Base-by-base conservation (phyloP, 352 stramenopile species). In the Blastocystis sp. region DNA sequence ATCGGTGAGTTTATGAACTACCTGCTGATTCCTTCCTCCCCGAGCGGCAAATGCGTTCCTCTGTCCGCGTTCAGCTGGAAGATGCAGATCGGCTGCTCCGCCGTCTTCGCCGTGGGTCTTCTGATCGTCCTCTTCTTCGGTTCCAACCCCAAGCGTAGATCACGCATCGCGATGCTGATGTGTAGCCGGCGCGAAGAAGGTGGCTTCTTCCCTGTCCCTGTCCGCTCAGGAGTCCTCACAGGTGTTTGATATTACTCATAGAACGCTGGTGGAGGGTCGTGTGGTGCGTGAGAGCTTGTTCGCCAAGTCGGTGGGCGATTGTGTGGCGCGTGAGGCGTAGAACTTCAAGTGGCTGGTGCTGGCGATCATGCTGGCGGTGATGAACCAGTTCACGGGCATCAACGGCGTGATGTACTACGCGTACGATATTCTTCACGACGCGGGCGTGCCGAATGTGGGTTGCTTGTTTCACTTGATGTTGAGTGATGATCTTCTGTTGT, bases 381-480 rank as follows among this genome's bases (percentile, higher is more conserved):
- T 88, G 78, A 88, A 88, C 40, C 78, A 88, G 67, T 62, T 88
- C 43, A 88, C 78, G 19, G 78, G 78, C 5, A 76, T 88, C 53
- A 84, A 84, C 45, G 74, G 74, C 21, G 74, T 84, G n/a, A 88
- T 88, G 67, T 88, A 88, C 19, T 88, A 88, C 41, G 45, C 43
- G 21, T 41, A 67, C 17, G 45, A 76, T 23, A 88, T 88, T 60
- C 78, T 88, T 40, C 23, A 67, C 17, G 53, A 34, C 9, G 78
- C 78, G 23, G 78, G 78, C 14, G 62, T 88, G n/a, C 3, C 28
- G 10, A 88, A 88, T 60, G 78, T 88, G n/a, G 38, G 17, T 34
- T 64, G n/a, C 21, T 64, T n/a, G 59, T 64, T 34, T 34, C 28
- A 34, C 28, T 34, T 34, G 28, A 34, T 34, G 28, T 34, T 34